Base-by-base conservation (phyloP, 1,139 yeast species). In the Sugiyamaella paludigena region DNA sequence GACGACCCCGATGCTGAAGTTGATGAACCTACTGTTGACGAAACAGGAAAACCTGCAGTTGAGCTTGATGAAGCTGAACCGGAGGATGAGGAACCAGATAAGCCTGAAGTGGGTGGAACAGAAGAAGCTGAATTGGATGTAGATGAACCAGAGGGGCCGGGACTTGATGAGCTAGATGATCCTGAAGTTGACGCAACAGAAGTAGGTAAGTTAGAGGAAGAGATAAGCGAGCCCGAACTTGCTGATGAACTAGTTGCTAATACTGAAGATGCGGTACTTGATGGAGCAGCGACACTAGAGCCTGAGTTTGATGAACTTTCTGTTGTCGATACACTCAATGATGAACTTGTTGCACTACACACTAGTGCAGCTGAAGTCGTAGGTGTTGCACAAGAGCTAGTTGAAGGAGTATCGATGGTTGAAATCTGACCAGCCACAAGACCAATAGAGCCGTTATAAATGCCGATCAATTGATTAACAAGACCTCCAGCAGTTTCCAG, bases 181-280 rank as follows among this genome's bases (percentile, higher is more conserved):
- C n/a, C 24, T 19, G 24, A 19, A 19, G 5, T 19, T 3, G 24
- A 4, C 5, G n/a, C n/a, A n/a, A n/a, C n/a, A n/a, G 41, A 26
- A 30, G 43, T 16, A n/a, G 36, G 15, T 24, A 29, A 15, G 4
- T 31, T 26, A 13, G 31, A 15, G 12, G 33, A n/a, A n/a, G n/a
- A 12, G 15, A 32, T 24, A 24, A 11, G 8, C 11, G 36, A 30
- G 15, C 33, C 13, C 10, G 44, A 41, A 11, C 38, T n/a, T 12
- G 44, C 37, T 33, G 13, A 11, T 4, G 44, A 41, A 33, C 26
- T 10, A 9, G 43, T 19, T n/a, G 36, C 36, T 7, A 11, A 36
- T 24, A 16, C 12, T 10, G 45, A 39, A n/a, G 40, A 28, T 16
- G 43, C 35, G 29, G 45, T 42, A 42, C 45, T 19, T 19, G 24